These are phyloP conservation scores for Neopestalotiopsis sp. DNA, from an alignment of 2,329 filamentous ascomycete genomes.

Conservation along the genomic window DNA sequence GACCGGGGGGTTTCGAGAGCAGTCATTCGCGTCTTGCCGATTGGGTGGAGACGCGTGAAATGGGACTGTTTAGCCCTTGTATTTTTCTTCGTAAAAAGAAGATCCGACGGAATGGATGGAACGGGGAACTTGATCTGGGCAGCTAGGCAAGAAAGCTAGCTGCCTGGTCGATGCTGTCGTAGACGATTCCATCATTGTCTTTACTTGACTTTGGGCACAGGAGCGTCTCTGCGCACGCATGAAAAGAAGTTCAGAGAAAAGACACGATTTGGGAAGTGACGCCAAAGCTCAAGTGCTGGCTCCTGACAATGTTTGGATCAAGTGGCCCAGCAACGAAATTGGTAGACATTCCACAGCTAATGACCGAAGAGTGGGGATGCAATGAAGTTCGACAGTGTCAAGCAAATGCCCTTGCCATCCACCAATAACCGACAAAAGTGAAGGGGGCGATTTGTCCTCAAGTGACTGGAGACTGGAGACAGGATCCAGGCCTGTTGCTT, in stretches of 20 bases:
- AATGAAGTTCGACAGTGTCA: slow-evolving; percentile 9
- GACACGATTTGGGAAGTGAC: neutral
- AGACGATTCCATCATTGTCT: slow-evolving; percentile 1
- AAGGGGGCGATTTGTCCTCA: neutral
- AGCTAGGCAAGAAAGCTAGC: neutral
- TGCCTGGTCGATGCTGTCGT: neutral
- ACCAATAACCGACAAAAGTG: neutral
- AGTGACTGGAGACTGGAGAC: neutral
- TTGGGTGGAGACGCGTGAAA: slow-evolving; percentile 30
- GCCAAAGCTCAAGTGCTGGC: neutral
- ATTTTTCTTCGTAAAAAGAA: slow-evolving; percentile 2
- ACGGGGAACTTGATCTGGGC: too few relatives aligned
- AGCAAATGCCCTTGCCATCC: neutral
- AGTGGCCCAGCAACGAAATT: slow-evolving; percentile 35
- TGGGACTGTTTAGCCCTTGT: slow-evolving; percentile 17
- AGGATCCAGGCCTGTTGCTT: neutral
- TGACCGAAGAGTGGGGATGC: slow-evolving; percentile 8
- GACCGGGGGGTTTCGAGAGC: slow-evolving; percentile 12
- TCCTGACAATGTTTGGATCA: slow-evolving; percentile 5
- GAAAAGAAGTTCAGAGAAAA: neutral
- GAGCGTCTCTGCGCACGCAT: too few relatives aligned
- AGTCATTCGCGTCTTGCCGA: slow-evolving; percentile 26
- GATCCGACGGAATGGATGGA: neutral
- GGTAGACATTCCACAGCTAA: slow-evolving; percentile 26
- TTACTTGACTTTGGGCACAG: too few relatives aligned